Evolutionary conservation across 2,329 filamentous ascomycete species (phyloP).

Genomic region (Scleromitrula shiraiana): DNA sequence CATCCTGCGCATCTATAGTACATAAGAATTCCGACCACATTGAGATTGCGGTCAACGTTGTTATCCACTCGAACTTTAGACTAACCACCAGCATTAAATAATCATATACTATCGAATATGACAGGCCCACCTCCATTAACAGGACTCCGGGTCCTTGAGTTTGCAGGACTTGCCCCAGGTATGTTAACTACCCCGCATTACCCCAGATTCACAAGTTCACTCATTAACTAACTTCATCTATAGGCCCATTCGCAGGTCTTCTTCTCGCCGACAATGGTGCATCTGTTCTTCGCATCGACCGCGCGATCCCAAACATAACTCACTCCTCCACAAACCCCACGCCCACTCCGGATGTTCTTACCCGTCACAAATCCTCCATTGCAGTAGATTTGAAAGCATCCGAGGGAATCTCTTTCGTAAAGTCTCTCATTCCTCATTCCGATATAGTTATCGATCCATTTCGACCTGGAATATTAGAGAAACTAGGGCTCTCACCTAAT

Average conservation of each 20-base stretch:
- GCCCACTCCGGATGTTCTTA: slow-evolving; percentile 63
- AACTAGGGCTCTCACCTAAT: slow-evolving; percentile 65
- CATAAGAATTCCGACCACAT: too few species aligned
- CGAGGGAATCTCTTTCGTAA: slow-evolving; percentile 56
- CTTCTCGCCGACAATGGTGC: slow-evolving; percentile 87
- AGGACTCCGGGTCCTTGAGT: slow-evolving; percentile 56
- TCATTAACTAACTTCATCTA: slow-evolving; percentile 2
- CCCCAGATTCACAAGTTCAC: slow-evolving; percentile 9
- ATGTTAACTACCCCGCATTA: slow-evolving; percentile 36
- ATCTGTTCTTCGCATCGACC: slow-evolving; percentile 79
- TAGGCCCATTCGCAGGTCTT: slow-evolving; percentile 81
- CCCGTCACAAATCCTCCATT: slow-evolving; percentile 74
- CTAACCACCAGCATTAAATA: too few species aligned
- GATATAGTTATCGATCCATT: slow-evolving; percentile 92
- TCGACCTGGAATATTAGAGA: slow-evolving; percentile 83
- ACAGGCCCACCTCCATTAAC: slow-evolving; percentile 37
- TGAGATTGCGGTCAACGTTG: too few species aligned
- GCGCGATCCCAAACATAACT: slow-evolving; percentile 38
- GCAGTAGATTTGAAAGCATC: slow-evolving; percentile 68
- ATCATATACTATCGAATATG: slow-evolving; percentile 13
- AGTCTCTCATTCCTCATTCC: slow-evolving; percentile 50
- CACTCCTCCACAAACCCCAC: slow-evolving; percentile 35
- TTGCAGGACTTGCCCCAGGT: slow-evolving; percentile 55
- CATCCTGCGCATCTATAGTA: too few species aligned
- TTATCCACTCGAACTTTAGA: too few species aligned